Base-by-base conservation (phyloP, 441 rosid species). In the Gossypium trilobum region DNA sequence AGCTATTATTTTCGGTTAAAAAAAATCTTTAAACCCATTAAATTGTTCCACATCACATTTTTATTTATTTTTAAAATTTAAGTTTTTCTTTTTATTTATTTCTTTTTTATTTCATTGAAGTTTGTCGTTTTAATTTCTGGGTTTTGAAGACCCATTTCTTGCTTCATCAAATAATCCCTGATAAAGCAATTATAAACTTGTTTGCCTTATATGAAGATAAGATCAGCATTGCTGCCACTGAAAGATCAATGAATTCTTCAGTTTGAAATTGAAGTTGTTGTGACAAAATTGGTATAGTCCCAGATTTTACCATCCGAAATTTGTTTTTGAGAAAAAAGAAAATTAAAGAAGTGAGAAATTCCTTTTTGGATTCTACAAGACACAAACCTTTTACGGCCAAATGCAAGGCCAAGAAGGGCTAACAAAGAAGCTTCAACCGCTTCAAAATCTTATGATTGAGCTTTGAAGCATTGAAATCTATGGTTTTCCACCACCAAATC, bases 381-480 rank as follows among this genome's bases (percentile, higher is more conserved):
- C 5, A 52, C 57, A 52, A 16, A 92, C 95, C 91, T 78, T 86
- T 93, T 97, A 59, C 91, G 89, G 76, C 97, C 98, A 76, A 84
- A 93, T 72, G 95, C 91, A 52, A 89, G 89, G 73, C 88, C 85
- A 61, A 89, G 97, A 75, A 89, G 72, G 72, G 92, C 90, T 36
- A 84, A 79, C 10, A 93, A 86, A 58, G 94, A 79, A 77, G 89
- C 90, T 81, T 91, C 87, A 62, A 75, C 78, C 80, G 91, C 84
- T 73, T 84, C 79, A 70, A 17, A 79, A 70, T 89, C 91, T 25
- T 82, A 87, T 3, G 89, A 88, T 27, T 27, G 31, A 27, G 4
- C 31, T 27, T 48, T 78, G 83, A 66, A 91, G 86, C 87, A 93
- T 88, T 1, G 86, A 85, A 74, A 89, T 68, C 71, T 91, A 74